Evolutionary conservation across 192 early-diverging fungal species (phyloP).

Genomic region (Jimgerdemannia flammicorona): DNA sequence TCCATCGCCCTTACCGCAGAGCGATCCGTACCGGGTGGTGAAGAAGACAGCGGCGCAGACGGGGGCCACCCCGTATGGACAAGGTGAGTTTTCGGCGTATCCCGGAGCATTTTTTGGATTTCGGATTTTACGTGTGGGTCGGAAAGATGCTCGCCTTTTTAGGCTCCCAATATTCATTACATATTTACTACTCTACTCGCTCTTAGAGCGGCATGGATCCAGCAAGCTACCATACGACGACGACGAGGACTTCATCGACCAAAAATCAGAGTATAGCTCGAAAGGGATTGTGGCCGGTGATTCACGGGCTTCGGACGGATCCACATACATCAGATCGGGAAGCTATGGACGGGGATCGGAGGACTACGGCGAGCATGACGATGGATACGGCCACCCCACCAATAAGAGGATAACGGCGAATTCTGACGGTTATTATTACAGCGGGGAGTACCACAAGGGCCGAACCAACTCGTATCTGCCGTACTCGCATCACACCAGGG

Average conservation of each 20-base stretch:
- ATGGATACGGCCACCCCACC: not conserved
- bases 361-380: not conserved
- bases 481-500: not conserved
- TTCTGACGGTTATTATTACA: not conserved
- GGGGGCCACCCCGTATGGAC: not conserved
- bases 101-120: not conserved
- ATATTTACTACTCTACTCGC: not conserved
- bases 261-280: not conserved
- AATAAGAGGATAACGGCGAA: not conserved
- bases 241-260: not conserved
- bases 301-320: not conserved
- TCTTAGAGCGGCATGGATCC: not conserved
- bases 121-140: not conserved
- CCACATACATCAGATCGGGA: not conserved
- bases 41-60: not conserved
- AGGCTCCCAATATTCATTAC: not conserved
- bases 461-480: conserved; percentile 4
- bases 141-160: not conserved
- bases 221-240: not conserved
- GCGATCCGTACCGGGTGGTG: not conserved
- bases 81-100: not conserved
- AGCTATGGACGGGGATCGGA: not conserved
- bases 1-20: not conserved
- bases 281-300: not conserved
- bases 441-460: not conserved